Conservation (phyloP, 2,329 filamentous ascomycete species). For the Ophiostoma triangulosporum region DNA sequence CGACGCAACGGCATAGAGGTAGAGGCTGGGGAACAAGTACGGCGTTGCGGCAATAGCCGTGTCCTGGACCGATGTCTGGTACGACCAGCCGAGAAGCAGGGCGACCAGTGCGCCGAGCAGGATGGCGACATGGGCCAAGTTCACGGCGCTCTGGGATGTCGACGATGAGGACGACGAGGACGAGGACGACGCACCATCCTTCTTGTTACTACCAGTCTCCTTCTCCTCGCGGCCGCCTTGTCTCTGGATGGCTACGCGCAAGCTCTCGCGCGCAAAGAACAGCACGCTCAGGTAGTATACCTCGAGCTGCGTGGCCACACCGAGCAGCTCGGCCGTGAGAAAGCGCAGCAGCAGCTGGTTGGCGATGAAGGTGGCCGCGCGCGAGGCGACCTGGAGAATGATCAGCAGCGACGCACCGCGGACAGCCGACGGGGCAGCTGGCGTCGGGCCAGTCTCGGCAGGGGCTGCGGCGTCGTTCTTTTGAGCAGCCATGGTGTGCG, state of each 20-base stretch:
- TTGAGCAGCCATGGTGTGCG: too few species aligned
- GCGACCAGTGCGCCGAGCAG: conserved; percentile 53
- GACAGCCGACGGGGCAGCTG: conserved; percentile 20
- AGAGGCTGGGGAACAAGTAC: conserved; percentile 43
- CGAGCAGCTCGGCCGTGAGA: conserved; percentile 72
- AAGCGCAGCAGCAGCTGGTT: conserved; percentile 86
- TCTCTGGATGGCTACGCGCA: conserved; percentile 83
- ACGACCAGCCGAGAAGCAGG: conserved; percentile 50
- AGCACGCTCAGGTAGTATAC: conserved; percentile 87
- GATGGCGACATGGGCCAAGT: conserved; percentile 72
- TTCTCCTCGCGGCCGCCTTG: conserved; percentile 29
- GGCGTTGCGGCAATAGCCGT: conserved; percentile 40
- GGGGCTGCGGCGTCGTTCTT: neutral
- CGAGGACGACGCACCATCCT: neutral
- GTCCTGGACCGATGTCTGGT: conserved; percentile 35
- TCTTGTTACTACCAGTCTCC: neutral
- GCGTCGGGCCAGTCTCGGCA: neutral
- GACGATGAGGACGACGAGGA: conserved; percentile 6
- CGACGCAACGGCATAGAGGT: conserved; percentile 42
- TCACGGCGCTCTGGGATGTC: conserved; percentile 64
- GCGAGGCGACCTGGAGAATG: conserved; percentile 73
- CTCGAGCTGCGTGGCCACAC: conserved; percentile 79
- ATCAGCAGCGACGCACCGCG: conserved; percentile 77
- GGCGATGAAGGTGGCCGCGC: conserved; percentile 75
- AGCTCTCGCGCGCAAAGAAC: conserved; percentile 83